Conservation (phyloP, 2,329 filamentous ascomycete species). For the Ascochyta pisi region DNA sequence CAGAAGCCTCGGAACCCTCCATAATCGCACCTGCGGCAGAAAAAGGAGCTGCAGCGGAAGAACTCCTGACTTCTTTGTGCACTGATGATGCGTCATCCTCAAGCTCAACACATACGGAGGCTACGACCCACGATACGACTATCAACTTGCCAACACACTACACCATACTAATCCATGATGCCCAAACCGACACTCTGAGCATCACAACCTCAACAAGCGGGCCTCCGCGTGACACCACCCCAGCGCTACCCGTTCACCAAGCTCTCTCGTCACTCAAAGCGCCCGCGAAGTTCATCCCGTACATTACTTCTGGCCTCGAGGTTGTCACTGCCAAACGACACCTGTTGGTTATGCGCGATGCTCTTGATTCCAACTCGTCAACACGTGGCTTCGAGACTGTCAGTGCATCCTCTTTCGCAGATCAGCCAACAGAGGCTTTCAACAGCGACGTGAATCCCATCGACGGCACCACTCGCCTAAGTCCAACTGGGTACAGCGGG, state of each 20-base stretch:
- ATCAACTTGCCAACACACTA: conserved; percentile 19
- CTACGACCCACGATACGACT: not conserved
- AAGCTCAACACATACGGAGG: not conserved
- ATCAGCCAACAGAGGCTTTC: not conserved
- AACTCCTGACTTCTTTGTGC: not conserved
- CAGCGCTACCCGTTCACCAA: conserved; percentile 34
- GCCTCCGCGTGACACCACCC: conserved; percentile 20
- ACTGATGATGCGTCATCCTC: not conserved
- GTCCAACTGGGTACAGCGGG: conserved; percentile 45
- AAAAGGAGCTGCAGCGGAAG: not conserved
- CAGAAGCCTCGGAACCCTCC: not conserved
- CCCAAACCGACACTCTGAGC: conserved; percentile 32
- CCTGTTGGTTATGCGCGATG: conserved; percentile 41
- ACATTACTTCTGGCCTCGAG: conserved; percentile 36
- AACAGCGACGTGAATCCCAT: conserved; percentile 39
- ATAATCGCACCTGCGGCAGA: not conserved
- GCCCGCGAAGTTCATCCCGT: conserved; percentile 41
- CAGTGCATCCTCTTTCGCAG: not conserved
- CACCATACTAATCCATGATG: conserved; percentile 39
- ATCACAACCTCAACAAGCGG: conserved; percentile 33
- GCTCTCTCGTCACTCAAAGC: conserved; percentile 37
- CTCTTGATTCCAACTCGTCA: conserved; percentile 12
- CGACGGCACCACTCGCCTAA: conserved; percentile 42
- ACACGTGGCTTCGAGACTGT: conserved; percentile 18
- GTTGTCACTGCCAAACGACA: conserved; percentile 38